Evolutionary conservation across 1,284 basidiomycete genomes (phyloP).

Genomic region (Salmacisia buchloeana): DNA sequence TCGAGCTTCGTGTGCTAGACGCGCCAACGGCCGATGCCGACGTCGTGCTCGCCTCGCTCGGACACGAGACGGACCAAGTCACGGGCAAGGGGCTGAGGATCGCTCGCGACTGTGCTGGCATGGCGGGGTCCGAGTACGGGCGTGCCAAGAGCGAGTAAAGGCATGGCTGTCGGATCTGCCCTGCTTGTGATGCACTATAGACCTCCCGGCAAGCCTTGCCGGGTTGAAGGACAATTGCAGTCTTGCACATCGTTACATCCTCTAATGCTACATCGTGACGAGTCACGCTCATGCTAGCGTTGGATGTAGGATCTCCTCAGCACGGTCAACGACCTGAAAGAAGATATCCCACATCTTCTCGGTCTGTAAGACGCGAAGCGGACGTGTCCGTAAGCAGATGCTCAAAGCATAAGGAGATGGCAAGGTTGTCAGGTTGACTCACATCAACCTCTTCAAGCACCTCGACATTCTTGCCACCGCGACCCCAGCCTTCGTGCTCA

Average conservation of each 20-base stretch:
- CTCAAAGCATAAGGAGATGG: too few relatives aligned
- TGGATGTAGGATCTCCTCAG: slow-evolving; percentile 15
- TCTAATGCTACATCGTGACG: too few relatives aligned
- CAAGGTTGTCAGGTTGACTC: neutral
- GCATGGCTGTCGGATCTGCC: neutral
- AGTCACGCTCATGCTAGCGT: neutral
- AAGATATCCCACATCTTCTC: slow-evolving; percentile 34
- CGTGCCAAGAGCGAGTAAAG: neutral
- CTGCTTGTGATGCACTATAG: neutral
- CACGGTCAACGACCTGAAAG: slow-evolving; percentile 31
- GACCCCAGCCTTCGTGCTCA: slow-evolving; percentile 30
- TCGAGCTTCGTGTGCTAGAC: slow-evolving; percentile 79
- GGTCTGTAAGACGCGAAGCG: too few relatives aligned
- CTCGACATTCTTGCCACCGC: slow-evolving; percentile 33
- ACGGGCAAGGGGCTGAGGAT: slow-evolving; percentile 34
- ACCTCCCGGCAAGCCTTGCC: too few relatives aligned
- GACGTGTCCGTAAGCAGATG: too few relatives aligned
- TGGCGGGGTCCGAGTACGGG: slow-evolving; percentile 29
- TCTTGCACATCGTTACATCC: too few relatives aligned
- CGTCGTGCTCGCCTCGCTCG: slow-evolving; percentile 41
- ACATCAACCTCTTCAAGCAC: slow-evolving; percentile 37
- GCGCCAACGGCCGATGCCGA: slow-evolving; percentile 67
- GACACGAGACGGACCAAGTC: slow-evolving; percentile 36
- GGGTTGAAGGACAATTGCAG: too few relatives aligned
- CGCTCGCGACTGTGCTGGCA: slow-evolving; percentile 32